phyloP scores from a whole-genome alignment of 441 rosid species.

The Brassica hybrid region DNA sequence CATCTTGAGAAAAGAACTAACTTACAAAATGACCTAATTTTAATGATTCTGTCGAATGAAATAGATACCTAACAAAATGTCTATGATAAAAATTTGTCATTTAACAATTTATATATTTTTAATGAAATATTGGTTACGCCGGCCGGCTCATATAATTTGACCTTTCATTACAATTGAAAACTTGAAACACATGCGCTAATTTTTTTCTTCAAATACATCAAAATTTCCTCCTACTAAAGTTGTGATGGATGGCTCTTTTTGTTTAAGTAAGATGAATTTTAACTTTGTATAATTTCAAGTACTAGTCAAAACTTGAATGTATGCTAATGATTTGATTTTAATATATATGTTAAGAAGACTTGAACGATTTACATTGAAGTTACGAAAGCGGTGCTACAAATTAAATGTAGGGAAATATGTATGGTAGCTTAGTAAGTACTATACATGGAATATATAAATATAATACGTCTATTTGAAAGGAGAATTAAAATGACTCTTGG shows the following conservation, averaged over 20 bases:
- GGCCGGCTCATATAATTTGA: background rate
- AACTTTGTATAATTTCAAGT: background rate
- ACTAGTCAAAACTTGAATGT: background rate
- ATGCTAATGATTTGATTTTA: background rate
- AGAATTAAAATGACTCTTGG: background rate
- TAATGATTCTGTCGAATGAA: conserved; percentile 23
- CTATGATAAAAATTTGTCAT: background rate
- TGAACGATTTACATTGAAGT: background rate
- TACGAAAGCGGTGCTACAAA: background rate
- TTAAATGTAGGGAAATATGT: background rate
- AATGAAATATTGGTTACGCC: background rate
- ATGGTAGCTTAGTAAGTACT: background rate
- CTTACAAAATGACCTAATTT: conserved; percentile 31
- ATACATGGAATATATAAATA: background rate
- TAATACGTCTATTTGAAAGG: background rate
- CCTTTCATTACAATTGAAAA: background rate
- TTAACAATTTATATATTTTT: background rate
- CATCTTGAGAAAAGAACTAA: conserved; percentile 22
- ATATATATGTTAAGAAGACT: background rate
- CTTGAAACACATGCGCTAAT: background rate
- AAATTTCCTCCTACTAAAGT: background rate
- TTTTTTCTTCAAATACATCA: background rate
- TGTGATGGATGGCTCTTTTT: background rate
- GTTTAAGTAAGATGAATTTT: background rate
- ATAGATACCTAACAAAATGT: background rate